Conservation (phyloP, 140 eudicot species). For the Stevia rebaudiana region DNA sequence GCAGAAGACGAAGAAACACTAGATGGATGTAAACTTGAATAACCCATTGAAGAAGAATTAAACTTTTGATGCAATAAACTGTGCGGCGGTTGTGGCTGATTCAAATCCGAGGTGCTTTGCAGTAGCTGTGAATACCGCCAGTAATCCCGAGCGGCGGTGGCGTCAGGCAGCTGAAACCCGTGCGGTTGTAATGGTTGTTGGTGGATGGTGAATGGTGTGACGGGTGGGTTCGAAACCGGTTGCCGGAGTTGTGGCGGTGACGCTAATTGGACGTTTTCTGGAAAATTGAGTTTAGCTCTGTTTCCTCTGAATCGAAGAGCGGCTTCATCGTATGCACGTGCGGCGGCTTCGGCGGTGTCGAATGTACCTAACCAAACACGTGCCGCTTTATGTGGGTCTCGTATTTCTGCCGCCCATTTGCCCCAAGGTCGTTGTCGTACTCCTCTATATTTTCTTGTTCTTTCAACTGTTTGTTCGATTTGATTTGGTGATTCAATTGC, state of each 20-base stretch:
- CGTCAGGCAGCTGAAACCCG: constrained; percentile 12
- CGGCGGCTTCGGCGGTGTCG: constrained; percentile 75
- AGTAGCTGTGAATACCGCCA: constrained; percentile 62
- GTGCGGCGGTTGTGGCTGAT: constrained; percentile 9
- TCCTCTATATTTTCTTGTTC: constrained; percentile 62
- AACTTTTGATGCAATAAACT: constrained; percentile 33
- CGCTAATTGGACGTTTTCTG: constrained; percentile 41
- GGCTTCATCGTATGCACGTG: constrained; percentile 73
- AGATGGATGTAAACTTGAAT: constrained; percentile 31
- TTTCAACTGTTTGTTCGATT: constrained; percentile 33
- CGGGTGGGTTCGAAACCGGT: constrained; percentile 15
- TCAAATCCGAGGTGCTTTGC: constrained; percentile 30
- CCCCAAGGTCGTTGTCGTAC: constrained; percentile 81
- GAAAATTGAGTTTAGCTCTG: constrained; percentile 74
- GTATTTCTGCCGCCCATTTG: constrained; percentile 80
- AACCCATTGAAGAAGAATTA: constrained; percentile 31
- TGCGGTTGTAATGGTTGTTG: constrained; percentile 17
- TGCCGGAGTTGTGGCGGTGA: constrained; percentile 32
- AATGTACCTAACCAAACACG: constrained; percentile 78
- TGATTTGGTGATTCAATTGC: not conserved
- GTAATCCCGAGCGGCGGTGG: constrained; percentile 42
- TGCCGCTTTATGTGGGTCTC: constrained; percentile 75
- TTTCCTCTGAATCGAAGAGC: constrained; percentile 61
- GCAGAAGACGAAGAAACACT: constrained; percentile 29
- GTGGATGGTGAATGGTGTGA: constrained; percentile 14